phyloP scores from a whole-genome alignment of 2,329 filamentous ascomycete genomes.

The Xylariales sp. region DNA sequence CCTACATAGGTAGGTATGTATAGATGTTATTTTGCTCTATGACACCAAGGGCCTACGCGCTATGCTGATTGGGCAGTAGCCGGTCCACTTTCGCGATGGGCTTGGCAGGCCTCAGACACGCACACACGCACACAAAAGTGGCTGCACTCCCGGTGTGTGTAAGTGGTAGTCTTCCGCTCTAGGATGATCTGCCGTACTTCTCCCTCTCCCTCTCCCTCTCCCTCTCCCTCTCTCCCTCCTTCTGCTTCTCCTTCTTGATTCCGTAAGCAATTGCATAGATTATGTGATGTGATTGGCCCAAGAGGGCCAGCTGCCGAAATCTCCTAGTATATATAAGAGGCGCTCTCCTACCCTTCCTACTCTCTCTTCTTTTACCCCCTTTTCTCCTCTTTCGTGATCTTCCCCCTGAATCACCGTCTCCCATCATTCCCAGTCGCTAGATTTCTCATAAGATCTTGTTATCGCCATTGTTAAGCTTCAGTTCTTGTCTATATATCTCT shows the following conservation, averaged over 20 bases:
- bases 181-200: slow-evolving; percentile 12
- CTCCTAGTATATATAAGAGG: slow-evolving; percentile 22
- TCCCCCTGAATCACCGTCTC: neutral
- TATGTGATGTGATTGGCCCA: slow-evolving; percentile 25
- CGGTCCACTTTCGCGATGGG: slow-evolving; percentile 22
- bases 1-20: no score
- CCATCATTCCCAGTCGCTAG: neutral
- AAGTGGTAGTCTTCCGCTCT: slow-evolving; percentile 18
- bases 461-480: neutral
- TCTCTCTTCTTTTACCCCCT: slow-evolving; percentile 16
- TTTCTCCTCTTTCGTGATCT: slow-evolving; percentile 11
- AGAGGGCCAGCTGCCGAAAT: neutral
- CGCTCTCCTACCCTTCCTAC: neutral
- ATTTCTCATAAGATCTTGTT: neutral
- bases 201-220: neutral
- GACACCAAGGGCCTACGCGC: neutral
- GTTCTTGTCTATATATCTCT: neutral
- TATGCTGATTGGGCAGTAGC: slow-evolving; percentile 12
- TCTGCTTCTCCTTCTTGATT: neutral
- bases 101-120: slow-evolving; percentile 17
- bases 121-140: slow-evolving; percentile 16
- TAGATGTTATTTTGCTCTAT: neutral
- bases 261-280: slow-evolving; percentile 3
- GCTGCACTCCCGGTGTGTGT: slow-evolving; percentile 27
- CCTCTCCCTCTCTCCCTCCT: no score